phyloP scores from a whole-genome alignment of 2,329 filamentous ascomycete genomes.

The Penicillium sp. region DNA sequence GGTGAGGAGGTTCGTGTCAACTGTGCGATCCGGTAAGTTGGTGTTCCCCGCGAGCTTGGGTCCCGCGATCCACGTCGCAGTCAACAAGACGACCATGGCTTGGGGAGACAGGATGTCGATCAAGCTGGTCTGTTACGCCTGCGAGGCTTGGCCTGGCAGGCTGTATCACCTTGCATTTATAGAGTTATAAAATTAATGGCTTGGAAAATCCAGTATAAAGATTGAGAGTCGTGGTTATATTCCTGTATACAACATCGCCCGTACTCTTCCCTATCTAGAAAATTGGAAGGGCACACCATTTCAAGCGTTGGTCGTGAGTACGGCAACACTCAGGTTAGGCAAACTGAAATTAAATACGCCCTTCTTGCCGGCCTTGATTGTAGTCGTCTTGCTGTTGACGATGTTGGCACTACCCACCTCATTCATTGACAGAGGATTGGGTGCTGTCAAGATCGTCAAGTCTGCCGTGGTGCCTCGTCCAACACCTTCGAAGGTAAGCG shows the following conservation, averaged over 20 bases:
- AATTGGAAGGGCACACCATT: not conserved
- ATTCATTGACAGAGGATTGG: conserved; percentile 32
- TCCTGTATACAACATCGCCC: not conserved
- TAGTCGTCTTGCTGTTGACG: conserved; percentile 19
- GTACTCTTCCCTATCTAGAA: not conserved
- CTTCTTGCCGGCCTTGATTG: conserved; percentile 23
- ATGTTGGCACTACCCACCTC: conserved; percentile 25
- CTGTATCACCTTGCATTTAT: not conserved
- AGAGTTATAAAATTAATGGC: not conserved
- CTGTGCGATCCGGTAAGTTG: not conserved
- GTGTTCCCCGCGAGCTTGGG: not conserved
- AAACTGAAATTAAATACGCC: conserved; percentile 28
- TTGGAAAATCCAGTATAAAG: not conserved
- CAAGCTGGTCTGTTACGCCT: not conserved
- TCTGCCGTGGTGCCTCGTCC: conserved; percentile 31
- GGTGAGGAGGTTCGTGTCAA: not conserved
- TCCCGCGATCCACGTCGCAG: not conserved
- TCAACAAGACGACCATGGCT: not conserved
- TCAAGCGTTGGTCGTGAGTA: conserved; percentile 21
- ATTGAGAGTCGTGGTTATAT: not conserved
- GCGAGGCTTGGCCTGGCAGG: not conserved
- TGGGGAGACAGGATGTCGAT: not conserved
- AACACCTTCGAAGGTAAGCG: conserved; percentile 38
- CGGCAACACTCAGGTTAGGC: conserved; percentile 29
- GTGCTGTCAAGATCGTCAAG: conserved; percentile 45